Conservation (phyloP, 1,284 basidiomycete genomes). For the Vanrija sp. region DNA sequence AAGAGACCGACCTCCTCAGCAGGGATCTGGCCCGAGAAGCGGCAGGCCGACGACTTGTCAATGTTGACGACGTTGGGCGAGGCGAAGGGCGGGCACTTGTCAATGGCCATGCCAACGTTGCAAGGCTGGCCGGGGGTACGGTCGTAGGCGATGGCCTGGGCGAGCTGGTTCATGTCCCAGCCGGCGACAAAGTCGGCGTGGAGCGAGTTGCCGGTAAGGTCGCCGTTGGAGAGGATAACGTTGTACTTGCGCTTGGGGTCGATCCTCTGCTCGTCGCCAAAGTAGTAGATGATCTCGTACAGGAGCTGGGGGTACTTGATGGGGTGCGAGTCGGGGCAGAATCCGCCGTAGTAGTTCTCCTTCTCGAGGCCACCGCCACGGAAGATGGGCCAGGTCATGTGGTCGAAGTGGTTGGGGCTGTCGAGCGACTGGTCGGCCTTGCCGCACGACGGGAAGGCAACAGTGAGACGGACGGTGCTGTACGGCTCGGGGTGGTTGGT, state of each 20-base stretch:
- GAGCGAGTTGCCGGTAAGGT: constrained; percentile 46
- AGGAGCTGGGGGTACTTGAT: constrained; percentile 39
- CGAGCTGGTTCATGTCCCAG: constrained; percentile 44
- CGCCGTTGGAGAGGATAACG: constrained; percentile 39
- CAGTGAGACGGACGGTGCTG: neutral
- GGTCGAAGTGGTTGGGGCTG: neutral
- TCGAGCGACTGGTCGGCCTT: constrained; percentile 3
- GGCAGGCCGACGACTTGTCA: neutral
- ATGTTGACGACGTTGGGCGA: neutral
- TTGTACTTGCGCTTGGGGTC: neutral
- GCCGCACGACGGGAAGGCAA: constrained; percentile 1
- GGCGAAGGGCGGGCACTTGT: neutral
- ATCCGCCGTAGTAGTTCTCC: too few relatives aligned
- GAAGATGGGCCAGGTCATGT: neutral
- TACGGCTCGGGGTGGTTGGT: neutral
- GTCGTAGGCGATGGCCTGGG: constrained; percentile 41
- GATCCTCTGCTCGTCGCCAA: neutral
- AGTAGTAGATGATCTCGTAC: constrained; percentile 45
- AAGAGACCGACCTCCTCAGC: constrained; percentile 21
- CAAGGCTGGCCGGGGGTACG: constrained; percentile 1
- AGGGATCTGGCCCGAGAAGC: constrained; percentile 11
- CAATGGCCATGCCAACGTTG: neutral
- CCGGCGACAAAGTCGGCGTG: constrained; percentile 50
- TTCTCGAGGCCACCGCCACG: neutral
- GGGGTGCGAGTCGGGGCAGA: constrained; percentile 46